A percentile compares a stretch with the other conserved stretches of the same genome.
These are phyloP conservation scores for Didymella lethalis DNA, from an alignment of 2,329 filamentous ascomycete species.

Conservation along the genomic window DNA sequence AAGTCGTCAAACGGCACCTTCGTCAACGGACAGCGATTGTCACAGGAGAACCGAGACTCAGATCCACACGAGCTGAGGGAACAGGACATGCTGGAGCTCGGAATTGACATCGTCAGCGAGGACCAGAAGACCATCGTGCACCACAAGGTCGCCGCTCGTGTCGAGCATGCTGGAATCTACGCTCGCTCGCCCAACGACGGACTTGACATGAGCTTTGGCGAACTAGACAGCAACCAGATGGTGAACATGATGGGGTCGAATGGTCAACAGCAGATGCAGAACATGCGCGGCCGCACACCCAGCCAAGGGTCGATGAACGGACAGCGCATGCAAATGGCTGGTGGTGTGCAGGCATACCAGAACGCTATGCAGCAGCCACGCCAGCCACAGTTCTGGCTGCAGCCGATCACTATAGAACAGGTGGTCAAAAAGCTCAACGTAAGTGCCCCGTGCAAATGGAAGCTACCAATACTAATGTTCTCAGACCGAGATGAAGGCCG, in stretches of 20 bases:
- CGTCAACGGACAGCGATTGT: constrained; percentile 89
- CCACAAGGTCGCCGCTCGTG: constrained; percentile 96
- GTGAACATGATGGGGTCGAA: constrained; percentile 71
- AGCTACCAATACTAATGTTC: constrained; percentile 34
- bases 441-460: constrained; percentile 51
- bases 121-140: constrained; percentile 98
- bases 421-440: constrained; percentile 89
- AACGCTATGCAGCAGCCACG: constrained; percentile 73
- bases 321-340: constrained; percentile 65
- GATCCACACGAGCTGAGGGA: constrained; percentile 93
- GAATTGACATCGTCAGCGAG: constrained; percentile 98
- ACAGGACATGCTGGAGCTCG: constrained; percentile 89
- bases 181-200: constrained; percentile 73
- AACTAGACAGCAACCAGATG: constrained; percentile 80
- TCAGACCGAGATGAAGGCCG: constrained; percentile 88
- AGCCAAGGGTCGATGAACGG: constrained; percentile 66
- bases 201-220: constrained; percentile 89
- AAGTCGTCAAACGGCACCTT: constrained; percentile 99
- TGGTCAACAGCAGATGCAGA: constrained; percentile 68
- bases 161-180: constrained; percentile 91
- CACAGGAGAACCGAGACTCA: constrained; percentile 93
- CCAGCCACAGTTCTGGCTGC: constrained; percentile 82
- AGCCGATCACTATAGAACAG: constrained; percentile 90
- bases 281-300: constrained; percentile 71
- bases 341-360: constrained; percentile 65